phyloP scores from a whole-genome alignment of 2,329 filamentous ascomycete genomes.

The Fusarium lyarnte region DNA sequence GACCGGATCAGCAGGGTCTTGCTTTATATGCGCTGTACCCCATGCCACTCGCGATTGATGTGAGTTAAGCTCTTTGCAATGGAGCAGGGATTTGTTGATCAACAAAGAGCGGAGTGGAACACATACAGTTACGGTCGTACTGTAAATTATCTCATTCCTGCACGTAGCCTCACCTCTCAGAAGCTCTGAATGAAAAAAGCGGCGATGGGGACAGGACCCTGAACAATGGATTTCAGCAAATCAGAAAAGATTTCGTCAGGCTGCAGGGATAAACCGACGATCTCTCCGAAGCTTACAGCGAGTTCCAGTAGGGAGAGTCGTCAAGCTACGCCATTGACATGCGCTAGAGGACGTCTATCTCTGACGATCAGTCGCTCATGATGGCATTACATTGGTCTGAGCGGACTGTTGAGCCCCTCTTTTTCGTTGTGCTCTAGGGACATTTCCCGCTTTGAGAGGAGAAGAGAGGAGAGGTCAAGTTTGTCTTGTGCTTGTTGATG shows the following conservation, averaged over 20 bases:
- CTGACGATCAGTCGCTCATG: conserved; percentile 33
- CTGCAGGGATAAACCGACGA: conserved; percentile 23
- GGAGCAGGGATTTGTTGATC: conserved; percentile 12
- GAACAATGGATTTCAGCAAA: conserved; percentile 22
- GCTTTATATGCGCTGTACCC: conserved; percentile 11
- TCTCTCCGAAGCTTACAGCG: conserved; percentile 31
- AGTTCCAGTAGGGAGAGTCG: conserved; percentile 8
- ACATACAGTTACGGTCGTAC: conserved; percentile 18
- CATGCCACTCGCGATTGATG: conserved; percentile 3
- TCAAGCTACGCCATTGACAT: conserved; percentile 40
- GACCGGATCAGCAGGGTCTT: conserved; percentile 43
- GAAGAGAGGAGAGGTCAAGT: not conserved
- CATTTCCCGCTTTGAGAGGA: not conserved
- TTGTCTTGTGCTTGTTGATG: conserved; percentile 21
- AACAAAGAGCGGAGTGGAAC: not conserved
- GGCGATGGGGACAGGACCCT: conserved; percentile 37
- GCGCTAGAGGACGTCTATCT: conserved; percentile 41
- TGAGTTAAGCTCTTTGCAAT: conserved; percentile 17
- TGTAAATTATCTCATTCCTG: conserved; percentile 29
- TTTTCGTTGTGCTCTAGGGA: conserved; percentile 6
- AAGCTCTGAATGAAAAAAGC: not conserved
- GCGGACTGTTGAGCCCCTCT: conserved; percentile 22
- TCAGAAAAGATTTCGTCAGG: conserved; percentile 15
- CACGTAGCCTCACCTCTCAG: conserved; percentile 22
- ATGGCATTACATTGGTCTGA: conserved; percentile 31